These are phyloP conservation scores for Microdochium nivale DNA, from an alignment of 2,329 filamentous ascomycete genomes.

Conservation along the genomic window DNA sequence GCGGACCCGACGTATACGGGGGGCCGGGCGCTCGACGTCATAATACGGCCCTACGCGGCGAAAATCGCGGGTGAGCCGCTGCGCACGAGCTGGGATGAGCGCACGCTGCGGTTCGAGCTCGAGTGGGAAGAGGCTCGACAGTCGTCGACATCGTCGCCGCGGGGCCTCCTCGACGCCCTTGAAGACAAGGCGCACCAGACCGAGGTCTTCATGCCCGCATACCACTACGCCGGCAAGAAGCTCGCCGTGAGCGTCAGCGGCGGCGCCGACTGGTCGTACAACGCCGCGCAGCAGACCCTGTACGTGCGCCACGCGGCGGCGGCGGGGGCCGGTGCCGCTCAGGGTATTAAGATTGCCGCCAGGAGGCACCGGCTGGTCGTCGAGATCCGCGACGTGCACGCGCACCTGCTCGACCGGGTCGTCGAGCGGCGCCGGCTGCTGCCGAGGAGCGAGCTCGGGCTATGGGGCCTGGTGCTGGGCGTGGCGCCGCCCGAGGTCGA, in stretches of 20 bases:
- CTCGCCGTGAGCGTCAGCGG: conserved; percentile 15
- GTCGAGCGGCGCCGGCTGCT: conserved; percentile 3
- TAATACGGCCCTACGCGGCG: conserved; percentile 30
- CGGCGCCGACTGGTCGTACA: conserved; percentile 21
- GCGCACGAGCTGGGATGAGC: conserved; percentile 24
- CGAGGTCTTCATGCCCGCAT: conserved; percentile 28
- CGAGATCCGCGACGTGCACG: conserved; percentile 12
- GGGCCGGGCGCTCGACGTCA: conserved; percentile 26
- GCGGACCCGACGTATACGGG: conserved; percentile 27
- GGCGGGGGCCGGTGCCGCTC: not conserved
- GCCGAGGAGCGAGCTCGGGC: not conserved
- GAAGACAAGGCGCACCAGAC: conserved; percentile 19
- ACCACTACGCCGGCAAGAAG: conserved; percentile 24
- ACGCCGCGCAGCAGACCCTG: conserved; percentile 19
- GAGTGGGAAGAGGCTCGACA: conserved; percentile 14
- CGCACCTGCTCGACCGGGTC: conserved; percentile 10
- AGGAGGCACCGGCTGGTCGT: conserved; percentile 12
- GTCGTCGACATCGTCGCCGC: not conserved
- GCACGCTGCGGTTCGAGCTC: conserved; percentile 24
- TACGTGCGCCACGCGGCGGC: conserved; percentile 12
- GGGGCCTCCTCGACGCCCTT: not conserved
- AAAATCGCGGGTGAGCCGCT: conserved; percentile 27
- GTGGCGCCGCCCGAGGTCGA: not conserved
- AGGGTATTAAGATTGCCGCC: not conserved
- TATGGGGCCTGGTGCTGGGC: not conserved